Evolutionary conservation across 2,329 filamentous ascomycete species (phyloP), one percentile per base, ranked within the genome.

Genomic region (Aspergillus pseudonomiae): DNA sequence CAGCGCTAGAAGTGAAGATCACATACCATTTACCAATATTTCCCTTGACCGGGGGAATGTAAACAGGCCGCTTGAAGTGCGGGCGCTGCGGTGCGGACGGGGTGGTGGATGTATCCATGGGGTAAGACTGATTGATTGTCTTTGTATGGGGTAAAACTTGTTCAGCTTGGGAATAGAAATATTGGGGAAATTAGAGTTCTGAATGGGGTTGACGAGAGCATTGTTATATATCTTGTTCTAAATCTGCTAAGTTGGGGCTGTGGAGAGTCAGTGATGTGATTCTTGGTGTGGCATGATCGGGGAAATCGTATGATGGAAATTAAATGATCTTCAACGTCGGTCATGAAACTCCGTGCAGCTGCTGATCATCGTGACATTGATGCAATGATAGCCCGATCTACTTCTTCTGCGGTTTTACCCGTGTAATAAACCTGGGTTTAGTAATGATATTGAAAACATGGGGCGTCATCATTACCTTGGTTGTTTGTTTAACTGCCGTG

Each of bases 51-150:
- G 60, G 48, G 0, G 48, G 62, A n/a, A 61, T 19, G 24, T 46
- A 39, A n/a, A 45, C 36, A 32, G 67, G 63, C 10, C 63, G 58
- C 56, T 64, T 68, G 39, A 63, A 56, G 14, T 61, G 55, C n/a
- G 67, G 61, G 4, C 65, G 65, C 26, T 54, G 65, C 9, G 21
- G 63, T 30, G 26, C 48, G 6, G 48, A 14, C 16, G 63, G 62
- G 12, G 63, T 53, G n/a, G 66, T 58, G 16, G 55, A 63, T 7
- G 65, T 56, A 24, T 60, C 53, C 54, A 62, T 64, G 46, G 46
- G 46, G 46, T 46, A 19, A n/a, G 6, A 24, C 2, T 24, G 21
- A 24, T 24, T 24, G 1, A 3, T 52, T 30, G 28, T 19, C 7
- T 28, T 6, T 19, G 26, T 50, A 50, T 50, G 46, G 46, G 46